phyloP scores from a whole-genome alignment of 768 basidiomycete species.

The Phaffia australis region DNA sequence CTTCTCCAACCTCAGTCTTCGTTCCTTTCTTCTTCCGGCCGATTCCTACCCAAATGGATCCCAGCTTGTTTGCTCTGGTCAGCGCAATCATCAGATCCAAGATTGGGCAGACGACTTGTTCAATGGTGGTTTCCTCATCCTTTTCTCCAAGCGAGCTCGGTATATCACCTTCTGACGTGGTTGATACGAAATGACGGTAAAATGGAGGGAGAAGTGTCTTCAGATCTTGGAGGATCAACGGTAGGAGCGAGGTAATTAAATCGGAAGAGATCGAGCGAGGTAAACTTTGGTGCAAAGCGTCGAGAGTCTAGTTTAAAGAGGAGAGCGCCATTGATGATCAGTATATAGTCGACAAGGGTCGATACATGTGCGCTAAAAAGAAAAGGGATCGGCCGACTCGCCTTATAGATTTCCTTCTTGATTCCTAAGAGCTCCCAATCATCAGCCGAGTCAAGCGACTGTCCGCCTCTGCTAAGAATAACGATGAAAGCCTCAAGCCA shows the following conservation, averaged over 20 bases:
- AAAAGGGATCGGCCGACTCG: constrained; percentile 35
- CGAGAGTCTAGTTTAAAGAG: too few species aligned
- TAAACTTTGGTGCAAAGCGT: constrained; percentile 71
- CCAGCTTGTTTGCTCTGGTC: constrained; percentile 51
- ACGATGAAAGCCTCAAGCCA: constrained; percentile 88
- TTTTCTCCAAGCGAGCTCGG: constrained; percentile 60
- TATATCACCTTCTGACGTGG: constrained; percentile 41
- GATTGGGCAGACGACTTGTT: constrained; percentile 64
- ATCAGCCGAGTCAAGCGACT: constrained; percentile 40
- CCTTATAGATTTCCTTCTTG: constrained; percentile 75
- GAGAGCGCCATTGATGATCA: too few species aligned
- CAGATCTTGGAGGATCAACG: constrained; percentile 42
- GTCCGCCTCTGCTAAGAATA: constrained; percentile 42
- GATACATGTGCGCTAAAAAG: background rate
- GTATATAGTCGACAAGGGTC: background rate
- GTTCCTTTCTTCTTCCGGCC: constrained; percentile 29
- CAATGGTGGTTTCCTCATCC: constrained; percentile 51
- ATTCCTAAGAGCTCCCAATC: constrained; percentile 76
- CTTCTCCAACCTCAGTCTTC: constrained; percentile 36
- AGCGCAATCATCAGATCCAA: constrained; percentile 66
- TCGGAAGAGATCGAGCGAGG: constrained; percentile 55
- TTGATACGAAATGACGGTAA: constrained; percentile 37
- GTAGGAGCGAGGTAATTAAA: constrained; percentile 34
- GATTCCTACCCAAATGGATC: constrained; percentile 53
- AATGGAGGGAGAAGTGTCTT: constrained; percentile 47